Percentiles rank a stretch among this genome's conserved stretches.
phyloP scores from a whole-genome alignment of 495 filamentous ascomycete genomes.

The Hypoxylon rickii region DNA sequence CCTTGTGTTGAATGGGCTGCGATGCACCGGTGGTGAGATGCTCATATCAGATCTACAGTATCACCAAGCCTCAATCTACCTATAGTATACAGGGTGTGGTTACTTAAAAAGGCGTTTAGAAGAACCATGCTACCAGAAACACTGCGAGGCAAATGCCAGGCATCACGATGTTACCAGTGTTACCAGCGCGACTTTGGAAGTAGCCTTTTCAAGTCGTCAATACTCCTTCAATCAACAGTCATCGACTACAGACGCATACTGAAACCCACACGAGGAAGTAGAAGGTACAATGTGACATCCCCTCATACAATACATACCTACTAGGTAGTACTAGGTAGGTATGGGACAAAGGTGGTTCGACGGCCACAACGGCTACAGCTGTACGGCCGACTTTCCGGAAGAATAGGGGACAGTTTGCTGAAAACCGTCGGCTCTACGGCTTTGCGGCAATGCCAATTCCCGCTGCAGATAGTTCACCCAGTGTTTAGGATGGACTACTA shows the following conservation, averaged over 20 bases:
- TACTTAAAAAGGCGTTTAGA: no score
- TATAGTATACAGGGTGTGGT: no score
- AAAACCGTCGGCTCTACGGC: conserved; percentile 16
- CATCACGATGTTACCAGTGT: no score
- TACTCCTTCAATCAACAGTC: not conserved
- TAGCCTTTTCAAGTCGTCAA: conserved; percentile 1
- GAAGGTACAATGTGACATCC: conserved; percentile 6
- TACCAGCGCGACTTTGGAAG: no score
- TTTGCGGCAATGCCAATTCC: conserved; percentile 16
- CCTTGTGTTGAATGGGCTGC: not conserved
- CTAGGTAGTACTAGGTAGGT: no score
- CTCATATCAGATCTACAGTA: not conserved
- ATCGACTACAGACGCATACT: not conserved
- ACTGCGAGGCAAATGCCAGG: no score
- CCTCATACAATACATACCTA: not conserved
- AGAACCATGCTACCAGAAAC: no score
- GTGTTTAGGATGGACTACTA: no score
- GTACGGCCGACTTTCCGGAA: conserved; percentile 25
- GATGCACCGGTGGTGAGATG: conserved; percentile 7
- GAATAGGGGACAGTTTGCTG: conserved; percentile 17
- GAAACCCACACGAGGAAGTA: conserved; percentile 20
- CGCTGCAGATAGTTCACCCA: no score
- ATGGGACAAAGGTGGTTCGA: no score
- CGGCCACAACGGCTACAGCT: conserved; percentile 18
- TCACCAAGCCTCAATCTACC: no score